phyloP scores from a whole-genome alignment of 1,284 basidiomycete species.

The Cryptococcus sp. region DNA sequence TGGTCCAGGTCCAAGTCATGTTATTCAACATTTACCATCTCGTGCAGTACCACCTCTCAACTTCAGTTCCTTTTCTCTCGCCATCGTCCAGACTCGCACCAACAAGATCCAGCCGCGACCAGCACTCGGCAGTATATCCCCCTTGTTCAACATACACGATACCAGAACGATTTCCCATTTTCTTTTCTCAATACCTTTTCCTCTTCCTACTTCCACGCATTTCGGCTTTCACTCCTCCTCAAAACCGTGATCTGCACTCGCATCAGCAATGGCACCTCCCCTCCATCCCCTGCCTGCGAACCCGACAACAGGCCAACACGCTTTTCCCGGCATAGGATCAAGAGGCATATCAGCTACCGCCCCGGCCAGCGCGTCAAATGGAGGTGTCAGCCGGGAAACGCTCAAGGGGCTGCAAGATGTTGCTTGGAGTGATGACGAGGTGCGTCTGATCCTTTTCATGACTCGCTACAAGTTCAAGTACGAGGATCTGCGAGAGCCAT shows the following conservation, averaged over 20 bases:
- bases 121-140: neutral
- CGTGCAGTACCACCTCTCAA: neutral
- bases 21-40: conserved; percentile 7
- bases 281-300: conserved; percentile 49
- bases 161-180: conserved; percentile 2
- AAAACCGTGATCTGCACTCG: neutral
- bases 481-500: too few relatives aligned
- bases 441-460: conserved; percentile 21
- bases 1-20: too few relatives aligned
- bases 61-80: neutral
- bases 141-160: conserved; percentile 8
- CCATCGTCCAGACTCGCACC: neutral
- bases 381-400: conserved; percentile 51
- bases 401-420: conserved; percentile 82
- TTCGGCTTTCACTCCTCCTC: neutral
- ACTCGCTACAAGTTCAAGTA: too few relatives aligned
- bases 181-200: conserved; percentile 4
- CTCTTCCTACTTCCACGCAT: conserved; percentile 1
- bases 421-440: conserved; percentile 96
- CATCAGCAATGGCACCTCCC: conserved; percentile 18
- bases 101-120: too few relatives aligned
- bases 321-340: conserved; percentile 30
- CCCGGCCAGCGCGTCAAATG: conserved; percentile 31
- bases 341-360: conserved; percentile 18
- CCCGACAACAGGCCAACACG: conserved; percentile 50